Evolutionary conservation across 2,329 filamentous ascomycete genomes (phyloP).

Genomic region (Paraphaeosphaeria sporulosa): DNA sequence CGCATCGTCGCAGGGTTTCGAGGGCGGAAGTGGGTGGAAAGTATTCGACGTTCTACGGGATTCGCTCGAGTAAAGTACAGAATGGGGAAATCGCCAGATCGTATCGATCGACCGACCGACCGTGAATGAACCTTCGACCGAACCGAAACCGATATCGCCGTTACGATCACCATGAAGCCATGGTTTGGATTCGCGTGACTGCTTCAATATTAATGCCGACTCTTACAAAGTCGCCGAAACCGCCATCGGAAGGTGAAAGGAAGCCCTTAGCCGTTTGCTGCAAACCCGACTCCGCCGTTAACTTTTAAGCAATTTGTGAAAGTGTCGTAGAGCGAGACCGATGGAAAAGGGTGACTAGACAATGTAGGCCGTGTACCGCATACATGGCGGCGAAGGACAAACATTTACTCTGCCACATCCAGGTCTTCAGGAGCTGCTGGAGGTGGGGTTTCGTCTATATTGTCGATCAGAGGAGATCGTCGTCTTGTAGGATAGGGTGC

Average conservation of each 20-base stretch:
- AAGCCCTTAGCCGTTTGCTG: conserved; percentile 34
- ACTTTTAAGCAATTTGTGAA: conserved; percentile 26
- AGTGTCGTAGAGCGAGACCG: conserved; percentile 24
- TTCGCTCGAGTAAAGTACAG: conserved; percentile 50
- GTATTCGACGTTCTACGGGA: conserved; percentile 41
- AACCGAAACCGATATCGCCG: conserved; percentile 45
- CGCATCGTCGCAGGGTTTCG: conserved; percentile 14
- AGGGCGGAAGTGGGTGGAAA: conserved; percentile 21
- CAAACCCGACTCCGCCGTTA: conserved; percentile 33
- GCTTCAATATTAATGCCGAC: conserved; percentile 47
- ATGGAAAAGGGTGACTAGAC: conserved; percentile 27
- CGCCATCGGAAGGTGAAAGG: conserved; percentile 33
- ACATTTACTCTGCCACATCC: conserved; percentile 81
- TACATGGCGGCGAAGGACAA: conserved; percentile 22
- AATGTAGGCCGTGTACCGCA: conserved; percentile 20
- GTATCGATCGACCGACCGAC: conserved; percentile 39
- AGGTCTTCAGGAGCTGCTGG: conserved; percentile 86
- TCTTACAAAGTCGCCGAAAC: conserved; percentile 33
- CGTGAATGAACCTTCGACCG: conserved; percentile 38
- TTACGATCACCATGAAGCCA: conserved; percentile 42
- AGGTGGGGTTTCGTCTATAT: conserved; percentile 75
- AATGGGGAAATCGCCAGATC: conserved; percentile 37
- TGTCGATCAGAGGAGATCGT: conserved; percentile 37
- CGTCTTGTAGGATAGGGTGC: conserved; percentile 25
- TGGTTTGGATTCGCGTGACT: conserved; percentile 44